phyloP scores from a whole-genome alignment of 495 filamentous ascomycete genomes.

The Penicillium pulvis region DNA sequence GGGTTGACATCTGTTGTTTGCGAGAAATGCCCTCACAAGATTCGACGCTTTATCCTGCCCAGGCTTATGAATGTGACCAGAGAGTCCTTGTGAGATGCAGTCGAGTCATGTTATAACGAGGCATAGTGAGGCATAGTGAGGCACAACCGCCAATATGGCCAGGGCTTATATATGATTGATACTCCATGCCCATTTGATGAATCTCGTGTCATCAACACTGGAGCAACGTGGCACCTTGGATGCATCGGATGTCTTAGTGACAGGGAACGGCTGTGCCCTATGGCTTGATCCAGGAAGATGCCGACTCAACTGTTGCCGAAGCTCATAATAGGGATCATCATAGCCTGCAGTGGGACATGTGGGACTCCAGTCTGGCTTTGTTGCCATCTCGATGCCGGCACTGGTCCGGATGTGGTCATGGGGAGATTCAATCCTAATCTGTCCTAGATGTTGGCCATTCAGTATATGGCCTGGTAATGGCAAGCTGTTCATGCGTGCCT shows the following conservation, averaged over 20 bases:
- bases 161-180: neutral
- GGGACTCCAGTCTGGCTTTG: neutral
- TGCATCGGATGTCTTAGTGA: neutral
- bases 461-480: neutral
- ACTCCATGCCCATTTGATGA: neutral
- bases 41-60: neutral
- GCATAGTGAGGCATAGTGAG: neutral
- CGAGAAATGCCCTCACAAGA: neutral
- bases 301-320: neutral
- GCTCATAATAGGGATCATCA: neutral
- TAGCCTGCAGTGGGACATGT: neutral
- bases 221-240: neutral
- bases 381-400: neutral
- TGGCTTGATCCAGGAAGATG: neutral
- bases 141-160: neutral
- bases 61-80: neutral
- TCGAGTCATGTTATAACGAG: neutral
- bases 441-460: neutral
- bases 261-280: neutral
- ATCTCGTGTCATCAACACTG: neutral
- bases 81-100: neutral
- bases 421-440: neutral
- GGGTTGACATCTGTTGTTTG: neutral
- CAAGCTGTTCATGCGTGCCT: neutral
- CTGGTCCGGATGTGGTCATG: neutral